phyloP scores from a whole-genome alignment of 169 alveolate species.

The Eimeria acervulina region DNA sequence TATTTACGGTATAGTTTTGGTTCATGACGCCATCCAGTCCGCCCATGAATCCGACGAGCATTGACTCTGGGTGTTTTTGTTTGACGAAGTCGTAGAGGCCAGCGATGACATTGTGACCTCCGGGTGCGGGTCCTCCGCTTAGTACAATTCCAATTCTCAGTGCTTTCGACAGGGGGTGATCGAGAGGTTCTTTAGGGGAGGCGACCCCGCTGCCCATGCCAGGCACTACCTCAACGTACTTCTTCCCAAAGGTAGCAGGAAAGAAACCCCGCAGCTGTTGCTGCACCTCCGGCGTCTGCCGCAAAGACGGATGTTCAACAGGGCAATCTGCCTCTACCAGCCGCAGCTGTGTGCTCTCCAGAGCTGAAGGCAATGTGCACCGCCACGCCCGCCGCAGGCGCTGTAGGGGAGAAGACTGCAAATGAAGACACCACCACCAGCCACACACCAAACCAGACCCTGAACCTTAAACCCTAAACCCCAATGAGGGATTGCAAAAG shows the following conservation, averaged over 20 bases:
- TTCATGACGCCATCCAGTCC: conserved; percentile 83
- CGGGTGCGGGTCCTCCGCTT: conserved; percentile 99
- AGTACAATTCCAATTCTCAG: conserved; percentile 96
- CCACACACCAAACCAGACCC: background rate
- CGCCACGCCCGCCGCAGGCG: conserved; percentile 77
- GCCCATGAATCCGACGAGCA: conserved; percentile 85
- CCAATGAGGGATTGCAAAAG: background rate
- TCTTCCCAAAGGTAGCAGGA: conserved; percentile 77
- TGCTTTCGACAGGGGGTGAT: conserved; percentile 60
- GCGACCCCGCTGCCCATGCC: conserved; percentile 67
- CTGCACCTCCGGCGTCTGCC: conserved; percentile 74
- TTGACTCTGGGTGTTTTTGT: conserved; percentile 74
- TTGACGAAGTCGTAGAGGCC: conserved; percentile 92
- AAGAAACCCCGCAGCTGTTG: conserved; percentile 58
- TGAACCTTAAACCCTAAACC: background rate
- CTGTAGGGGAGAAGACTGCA: conserved; percentile 71
- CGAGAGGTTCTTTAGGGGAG: conserved; percentile 64
- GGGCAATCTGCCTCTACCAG: conserved; percentile 73
- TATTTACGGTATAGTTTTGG: conserved; percentile 75
- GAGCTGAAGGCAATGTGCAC: conserved; percentile 79
- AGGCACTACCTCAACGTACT: conserved; percentile 76
- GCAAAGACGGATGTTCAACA: conserved; percentile 52
- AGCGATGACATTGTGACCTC: conserved; percentile 99
- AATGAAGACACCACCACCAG: background rate
- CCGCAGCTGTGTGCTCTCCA: conserved; percentile 61